Percentiles rank a stretch among this genome's conserved stretches.
phyloP scores from a whole-genome alignment of 2,329 filamentous ascomycete genomes.

The Septoria linicola region DNA sequence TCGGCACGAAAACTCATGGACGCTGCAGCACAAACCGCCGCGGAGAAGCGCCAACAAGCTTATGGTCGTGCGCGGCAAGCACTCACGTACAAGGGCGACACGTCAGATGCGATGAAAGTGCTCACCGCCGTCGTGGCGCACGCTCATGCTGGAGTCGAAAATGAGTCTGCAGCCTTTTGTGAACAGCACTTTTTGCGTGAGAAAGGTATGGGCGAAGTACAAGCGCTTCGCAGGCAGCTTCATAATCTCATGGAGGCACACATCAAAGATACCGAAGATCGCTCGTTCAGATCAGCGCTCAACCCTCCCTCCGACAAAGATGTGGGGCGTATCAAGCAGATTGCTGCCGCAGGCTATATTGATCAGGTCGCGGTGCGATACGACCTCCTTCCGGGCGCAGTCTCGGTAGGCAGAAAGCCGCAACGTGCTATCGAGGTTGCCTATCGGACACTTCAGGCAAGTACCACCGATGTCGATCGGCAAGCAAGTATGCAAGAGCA shows the following conservation, averaged over 20 bases:
- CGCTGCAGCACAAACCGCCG: slow-evolving; percentile 58
- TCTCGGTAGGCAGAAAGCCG: slow-evolving; percentile 59
- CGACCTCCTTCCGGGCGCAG: slow-evolving; percentile 70
- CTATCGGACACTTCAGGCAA: slow-evolving; percentile 79
- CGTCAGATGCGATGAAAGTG: slow-evolving; percentile 84
- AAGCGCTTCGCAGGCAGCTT: slow-evolving; percentile 79
- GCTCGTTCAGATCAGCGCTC: slow-evolving; percentile 45
- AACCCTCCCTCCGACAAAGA: slow-evolving; percentile 62
- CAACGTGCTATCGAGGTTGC: slow-evolving; percentile 88
- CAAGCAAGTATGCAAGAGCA: slow-evolving; percentile 40
- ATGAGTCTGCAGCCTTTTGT: slow-evolving; percentile 60
- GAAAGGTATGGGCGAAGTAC: slow-evolving; percentile 83
- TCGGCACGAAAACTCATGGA: slow-evolving; percentile 49
- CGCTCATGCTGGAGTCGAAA: slow-evolving; percentile 52
- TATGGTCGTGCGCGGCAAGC: slow-evolving; percentile 73
- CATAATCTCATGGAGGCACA: slow-evolving; percentile 67
- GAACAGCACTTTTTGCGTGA: slow-evolving; percentile 77
- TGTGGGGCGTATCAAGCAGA: slow-evolving; percentile 80
- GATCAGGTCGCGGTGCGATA: slow-evolving; percentile 92
- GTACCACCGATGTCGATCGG: slow-evolving; percentile 44
- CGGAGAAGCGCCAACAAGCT: slow-evolving; percentile 62
- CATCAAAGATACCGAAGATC: slow-evolving; percentile 17
- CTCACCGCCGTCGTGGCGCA: slow-evolving; percentile 87
- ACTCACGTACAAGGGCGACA: slow-evolving; percentile 77
- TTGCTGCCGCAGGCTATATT: slow-evolving; percentile 87